Percentiles rank a stretch among this genome's conserved stretches.
phyloP scores from a whole-genome alignment of 2,329 filamentous ascomycete genomes.

The Penicillium italicum region DNA sequence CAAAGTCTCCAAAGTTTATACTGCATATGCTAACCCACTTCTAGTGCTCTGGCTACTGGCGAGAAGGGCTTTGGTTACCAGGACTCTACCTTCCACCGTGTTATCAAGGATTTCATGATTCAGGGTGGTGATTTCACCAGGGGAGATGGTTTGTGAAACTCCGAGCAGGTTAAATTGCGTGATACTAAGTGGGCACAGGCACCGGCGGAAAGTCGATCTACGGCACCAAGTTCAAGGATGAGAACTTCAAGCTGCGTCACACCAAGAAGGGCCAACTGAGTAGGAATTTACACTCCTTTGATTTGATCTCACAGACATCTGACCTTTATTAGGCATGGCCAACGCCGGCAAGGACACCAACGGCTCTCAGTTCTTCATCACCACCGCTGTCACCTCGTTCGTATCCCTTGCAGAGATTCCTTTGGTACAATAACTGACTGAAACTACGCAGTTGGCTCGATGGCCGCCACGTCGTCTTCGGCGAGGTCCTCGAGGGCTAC shows the following conservation, averaged over 20 bases:
- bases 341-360: slow-evolving; percentile 64
- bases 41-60: slow-evolving; percentile 58
- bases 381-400: slow-evolving; percentile 55
- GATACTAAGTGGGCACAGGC: slow-evolving; percentile 36
- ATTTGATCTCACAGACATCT: neutral
- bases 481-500: slow-evolving; percentile 66
- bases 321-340: slow-evolving; percentile 53
- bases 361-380: slow-evolving; percentile 66
- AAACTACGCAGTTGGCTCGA: slow-evolving; percentile 53
- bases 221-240: slow-evolving; percentile 62
- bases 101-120: slow-evolving; percentile 69
- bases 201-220: slow-evolving; percentile 68
- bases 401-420: slow-evolving; percentile 4
- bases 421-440: slow-evolving; percentile 5
- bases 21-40: slow-evolving; percentile 9
- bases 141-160: slow-evolving; percentile 49
- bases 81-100: slow-evolving; percentile 64
- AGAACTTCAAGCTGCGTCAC: slow-evolving; percentile 70
- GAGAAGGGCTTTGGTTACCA: slow-evolving; percentile 67
- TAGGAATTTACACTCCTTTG: slow-evolving; percentile 18
- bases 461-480: slow-evolving; percentile 64
- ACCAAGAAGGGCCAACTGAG: slow-evolving; percentile 61
- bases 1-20: neutral
- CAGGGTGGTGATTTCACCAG: slow-evolving; percentile 67
- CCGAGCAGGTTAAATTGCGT: neutral